phyloP scores from a whole-genome alignment of 139 green algal genomes.

The Chlamydomonas urium region DNA sequence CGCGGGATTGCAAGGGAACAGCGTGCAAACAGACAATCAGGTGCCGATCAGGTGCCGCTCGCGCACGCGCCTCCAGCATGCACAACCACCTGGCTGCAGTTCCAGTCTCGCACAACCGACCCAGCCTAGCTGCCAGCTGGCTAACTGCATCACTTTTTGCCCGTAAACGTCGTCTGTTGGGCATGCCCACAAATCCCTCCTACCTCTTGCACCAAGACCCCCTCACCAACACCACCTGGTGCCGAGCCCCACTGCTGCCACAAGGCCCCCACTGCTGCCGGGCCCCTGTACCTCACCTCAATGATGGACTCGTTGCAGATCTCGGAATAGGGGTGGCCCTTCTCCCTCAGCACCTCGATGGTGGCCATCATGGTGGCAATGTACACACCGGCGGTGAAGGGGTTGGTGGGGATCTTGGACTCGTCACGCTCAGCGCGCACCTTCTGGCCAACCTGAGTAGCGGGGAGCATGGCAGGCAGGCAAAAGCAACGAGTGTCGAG shows the following conservation, averaged over 20 bases:
- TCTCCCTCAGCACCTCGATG: conserved; percentile 49
- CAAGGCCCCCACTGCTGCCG: not conserved
- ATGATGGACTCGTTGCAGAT: conserved; percentile 99
- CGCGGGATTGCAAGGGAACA: not conserved
- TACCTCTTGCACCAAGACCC: too few relatives aligned
- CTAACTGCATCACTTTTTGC: too few relatives aligned
- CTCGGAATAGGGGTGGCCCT: conserved; percentile 93
- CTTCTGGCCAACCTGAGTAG: conserved; percentile 70
- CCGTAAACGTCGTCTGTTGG: too few relatives aligned
- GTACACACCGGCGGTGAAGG: conserved; percentile 99
- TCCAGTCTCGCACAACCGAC: too few relatives aligned
- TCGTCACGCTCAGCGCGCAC: conserved; percentile 82
- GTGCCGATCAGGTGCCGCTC: too few relatives aligned
- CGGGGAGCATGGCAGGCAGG: too few relatives aligned
- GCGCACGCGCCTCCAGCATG: too few relatives aligned
- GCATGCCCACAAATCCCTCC: too few relatives aligned
- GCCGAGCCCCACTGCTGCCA: not conserved
- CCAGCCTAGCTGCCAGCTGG: too few relatives aligned
- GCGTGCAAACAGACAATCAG: not conserved
- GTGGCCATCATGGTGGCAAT: conserved; percentile 98
- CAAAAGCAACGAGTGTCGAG: too few relatives aligned
- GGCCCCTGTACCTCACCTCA: conserved; percentile 44
- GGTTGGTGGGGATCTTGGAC: conserved; percentile 91
- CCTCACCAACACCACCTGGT: not conserved
- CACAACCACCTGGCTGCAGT: too few relatives aligned